Evolutionary conservation across 139 green algal genomes (phyloP), one percentile per base, ranked within the genome.

Genomic region (Deuterostichococcus epilithicus): DNA sequence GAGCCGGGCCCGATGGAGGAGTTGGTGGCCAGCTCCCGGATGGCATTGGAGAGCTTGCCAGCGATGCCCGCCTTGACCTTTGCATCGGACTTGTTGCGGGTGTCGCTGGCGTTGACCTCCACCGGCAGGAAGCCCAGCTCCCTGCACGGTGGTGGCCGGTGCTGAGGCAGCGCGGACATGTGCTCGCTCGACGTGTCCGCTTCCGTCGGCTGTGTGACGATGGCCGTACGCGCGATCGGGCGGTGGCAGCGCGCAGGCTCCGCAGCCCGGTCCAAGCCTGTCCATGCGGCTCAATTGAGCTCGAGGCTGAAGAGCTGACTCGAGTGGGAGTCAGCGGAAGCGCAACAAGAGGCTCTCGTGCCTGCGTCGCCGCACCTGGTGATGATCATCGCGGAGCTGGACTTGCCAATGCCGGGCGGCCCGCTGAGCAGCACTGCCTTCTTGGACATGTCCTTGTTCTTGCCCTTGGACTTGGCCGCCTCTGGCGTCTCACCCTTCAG

Each of bases 21-120:
- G 90, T 98, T 98, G 76, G 85, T 96, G 28, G 91, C 82, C 83
- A 98, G 87, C 87, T 99, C 96, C 79, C 91, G 90, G 69, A 99
- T 84, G n/a, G 88, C 73, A 86, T 98, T 99, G 77, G 86, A 78
- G 75, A 91, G 82, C 86, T 95, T 97, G 78, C 95, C 92, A 4
- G 66, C 84, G 35, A 98, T 87, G 65, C 95, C 95, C 20, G 90
- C 88, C 22, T 82, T 75, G 30, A 84, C 80, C 34, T 85, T 89
- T 35, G 76, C 73, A 76, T 97, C 89, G 23, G 90, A 77, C 86
- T 98, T 98, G 87, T 89, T 92, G 68, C 96, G 90, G 1, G 93
- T 93, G 90, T 99, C 96, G 34, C 81, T 93, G 3, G 96, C 96
- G 78, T 99, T 99, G 44, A 98, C 93, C 86, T 98, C 94, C 59